Evolutionary conservation across 768 basidiomycete genomes (phyloP).

Genomic region (Hemileccinum rubropunctum): DNA sequence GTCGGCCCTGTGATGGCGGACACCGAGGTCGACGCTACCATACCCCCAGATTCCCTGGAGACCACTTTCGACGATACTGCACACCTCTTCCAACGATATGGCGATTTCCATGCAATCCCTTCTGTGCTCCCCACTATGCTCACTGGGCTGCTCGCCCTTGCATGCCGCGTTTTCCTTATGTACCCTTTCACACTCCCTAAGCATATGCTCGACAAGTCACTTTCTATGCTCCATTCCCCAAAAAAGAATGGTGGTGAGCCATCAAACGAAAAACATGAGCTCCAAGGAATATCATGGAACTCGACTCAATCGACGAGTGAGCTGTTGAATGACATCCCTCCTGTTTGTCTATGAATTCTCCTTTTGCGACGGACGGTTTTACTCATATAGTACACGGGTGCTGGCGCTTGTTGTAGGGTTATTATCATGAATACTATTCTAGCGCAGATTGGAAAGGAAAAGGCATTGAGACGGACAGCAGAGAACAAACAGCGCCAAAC

Average conservation of each 20-base stretch:
- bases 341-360: constrained; percentile 52
- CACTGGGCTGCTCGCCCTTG: constrained; percentile 42
- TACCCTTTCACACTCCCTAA: constrained; percentile 53
- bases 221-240: constrained; percentile 32
- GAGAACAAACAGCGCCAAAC: constrained; percentile 40
- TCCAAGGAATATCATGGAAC: constrained; percentile 22
- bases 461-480: not conserved
- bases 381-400: constrained; percentile 44
- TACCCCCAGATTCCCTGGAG: constrained; percentile 18
- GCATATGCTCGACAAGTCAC: constrained; percentile 35
- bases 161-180: constrained; percentile 46
- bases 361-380: constrained; percentile 34
- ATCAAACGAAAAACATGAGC: constrained; percentile 29
- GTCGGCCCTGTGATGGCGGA: constrained; percentile 27
- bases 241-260: constrained; percentile 30
- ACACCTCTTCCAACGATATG: constrained; percentile 21
- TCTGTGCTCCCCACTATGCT: constrained; percentile 28
- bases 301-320: constrained; percentile 28
- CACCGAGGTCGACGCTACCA: constrained; percentile 34
- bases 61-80: constrained; percentile 23
- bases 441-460: constrained; percentile 28
- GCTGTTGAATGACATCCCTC: constrained; percentile 34
- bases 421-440: constrained; percentile 39
- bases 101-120: constrained; percentile 32
- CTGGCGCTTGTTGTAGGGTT: constrained; percentile 47